phyloP scores from a whole-genome alignment of 1,284 basidiomycete genomes.

The Cronartium quercuum region DNA sequence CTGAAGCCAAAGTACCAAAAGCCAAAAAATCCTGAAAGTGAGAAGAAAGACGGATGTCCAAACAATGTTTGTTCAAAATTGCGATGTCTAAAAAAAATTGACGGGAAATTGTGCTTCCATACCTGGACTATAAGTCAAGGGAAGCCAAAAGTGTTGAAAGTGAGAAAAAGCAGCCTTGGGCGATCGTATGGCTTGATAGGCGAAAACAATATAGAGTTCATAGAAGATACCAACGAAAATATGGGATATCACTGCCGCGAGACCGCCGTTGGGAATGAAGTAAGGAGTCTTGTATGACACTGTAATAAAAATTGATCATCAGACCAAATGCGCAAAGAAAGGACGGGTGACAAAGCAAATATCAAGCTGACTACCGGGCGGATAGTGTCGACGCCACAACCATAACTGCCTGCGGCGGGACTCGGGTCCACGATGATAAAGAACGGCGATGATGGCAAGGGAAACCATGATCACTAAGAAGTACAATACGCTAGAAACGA shows the following conservation, averaged over 20 bases:
- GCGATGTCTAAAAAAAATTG: not conserved
- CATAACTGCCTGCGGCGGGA: not conserved
- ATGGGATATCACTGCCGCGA: not conserved
- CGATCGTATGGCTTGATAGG: not conserved
- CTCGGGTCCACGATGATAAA: not conserved
- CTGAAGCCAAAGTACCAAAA: not conserved
- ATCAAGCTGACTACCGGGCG: not conserved
- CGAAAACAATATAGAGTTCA: not conserved
- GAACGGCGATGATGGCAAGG: not conserved
- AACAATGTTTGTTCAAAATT: not conserved
- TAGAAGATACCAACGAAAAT: not conserved
- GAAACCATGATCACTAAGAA: not conserved
- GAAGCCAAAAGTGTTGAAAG: not conserved
- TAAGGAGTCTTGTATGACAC: not conserved
- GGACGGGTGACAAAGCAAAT: not conserved
- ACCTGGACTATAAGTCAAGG: not conserved
- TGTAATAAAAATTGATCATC: not conserved
- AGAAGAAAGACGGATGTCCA: no score
- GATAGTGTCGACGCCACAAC: constrained; percentile 1
- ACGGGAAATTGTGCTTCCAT: not conserved
- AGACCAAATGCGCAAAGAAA: not conserved
- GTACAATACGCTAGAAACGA: not conserved
- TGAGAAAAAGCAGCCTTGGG: not conserved
- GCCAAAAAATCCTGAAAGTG: not conserved
- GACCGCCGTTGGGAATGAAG: not conserved